A percentile compares a stretch with the other conserved stretches of the same genome.
These are phyloP conservation scores for Hypomyces rosellus DNA, from an alignment of 2,329 filamentous ascomycete genomes.

Conservation along the genomic window DNA sequence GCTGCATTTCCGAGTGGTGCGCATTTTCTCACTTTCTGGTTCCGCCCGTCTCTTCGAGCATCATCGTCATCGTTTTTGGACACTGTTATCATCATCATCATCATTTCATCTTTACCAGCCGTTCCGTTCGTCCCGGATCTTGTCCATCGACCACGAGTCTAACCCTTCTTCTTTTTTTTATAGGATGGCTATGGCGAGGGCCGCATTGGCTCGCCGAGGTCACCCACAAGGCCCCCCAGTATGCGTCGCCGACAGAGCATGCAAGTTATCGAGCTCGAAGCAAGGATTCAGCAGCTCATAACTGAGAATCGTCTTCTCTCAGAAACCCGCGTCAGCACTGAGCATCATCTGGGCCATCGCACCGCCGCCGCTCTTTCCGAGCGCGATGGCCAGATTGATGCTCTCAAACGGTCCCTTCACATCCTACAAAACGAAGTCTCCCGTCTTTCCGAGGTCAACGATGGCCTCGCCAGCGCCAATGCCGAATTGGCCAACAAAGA, in stretches of 20 bases:
- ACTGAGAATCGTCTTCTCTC: constrained; percentile 77
- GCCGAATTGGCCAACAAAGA: constrained; percentile 69
- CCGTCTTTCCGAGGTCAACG: constrained; percentile 76
- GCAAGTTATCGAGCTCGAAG: constrained; percentile 90
- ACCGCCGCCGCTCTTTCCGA: constrained; percentile 68
- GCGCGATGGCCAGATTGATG: constrained; percentile 80
- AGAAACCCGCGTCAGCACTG: constrained; percentile 64
- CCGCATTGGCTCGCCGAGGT: constrained; percentile 77
- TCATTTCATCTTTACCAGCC: not conserved
- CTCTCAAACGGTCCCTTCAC: constrained; percentile 70
- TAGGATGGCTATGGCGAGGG: constrained; percentile 93
- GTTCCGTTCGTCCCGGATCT: not conserved
- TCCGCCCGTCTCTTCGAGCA: not conserved
- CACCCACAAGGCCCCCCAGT: constrained; percentile 88
- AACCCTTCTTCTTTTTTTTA: constrained; percentile 1
- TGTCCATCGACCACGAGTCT: constrained; percentile 1
- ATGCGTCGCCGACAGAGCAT: constrained; percentile 97
- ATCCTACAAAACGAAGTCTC: constrained; percentile 77
- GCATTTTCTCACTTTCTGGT: not conserved
- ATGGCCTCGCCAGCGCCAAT: constrained; percentile 71
- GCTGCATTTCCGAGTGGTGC: not conserved
- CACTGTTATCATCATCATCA: not conserved
- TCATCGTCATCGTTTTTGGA: constrained; percentile 1
- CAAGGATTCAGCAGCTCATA: constrained; percentile 73
- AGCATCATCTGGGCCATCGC: constrained; percentile 58